Evolutionary conservation across 768 basidiomycete species (phyloP).

Genomic region (Xerocomellus chrysenteron): DNA sequence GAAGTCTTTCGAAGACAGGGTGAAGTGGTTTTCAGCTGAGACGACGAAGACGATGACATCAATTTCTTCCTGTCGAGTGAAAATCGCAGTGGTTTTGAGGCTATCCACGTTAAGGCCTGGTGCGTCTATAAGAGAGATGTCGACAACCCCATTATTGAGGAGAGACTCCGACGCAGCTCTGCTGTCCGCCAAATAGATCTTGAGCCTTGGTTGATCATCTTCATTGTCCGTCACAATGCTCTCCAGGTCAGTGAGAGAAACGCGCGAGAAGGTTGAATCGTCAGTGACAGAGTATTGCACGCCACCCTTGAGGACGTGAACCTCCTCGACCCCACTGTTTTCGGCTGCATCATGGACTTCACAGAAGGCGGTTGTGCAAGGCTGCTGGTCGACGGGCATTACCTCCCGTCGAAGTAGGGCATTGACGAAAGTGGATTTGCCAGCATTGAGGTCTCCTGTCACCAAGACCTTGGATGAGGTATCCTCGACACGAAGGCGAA

Average conservation of each 20-base stretch:
- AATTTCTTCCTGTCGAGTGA: slow-evolving; percentile 95
- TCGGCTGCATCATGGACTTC: slow-evolving; percentile 92
- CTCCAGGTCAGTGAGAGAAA: slow-evolving; percentile 69
- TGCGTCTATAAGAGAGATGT: slow-evolving; percentile 97
- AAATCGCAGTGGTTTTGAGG: slow-evolving; percentile 90
- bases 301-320: slow-evolving; percentile 76
- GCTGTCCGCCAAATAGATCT: slow-evolving; percentile 85
- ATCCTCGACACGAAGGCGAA: slow-evolving; percentile 85
- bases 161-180: slow-evolving; percentile 79
- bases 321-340: slow-evolving; percentile 77
- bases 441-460: slow-evolving; percentile 96
- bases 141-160: slow-evolving; percentile 91
- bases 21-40: slow-evolving; percentile 98
- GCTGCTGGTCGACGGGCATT: slow-evolving; percentile 98
- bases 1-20: slow-evolving; percentile 93
- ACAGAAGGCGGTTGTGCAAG: slow-evolving; percentile 95
- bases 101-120: slow-evolving; percentile 97
- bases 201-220: slow-evolving; percentile 66
- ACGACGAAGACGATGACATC: slow-evolving; percentile 99
- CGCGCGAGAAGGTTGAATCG: slow-evolving; percentile 73
- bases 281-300: slow-evolving; percentile 67
- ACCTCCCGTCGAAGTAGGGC: slow-evolving; percentile 86
- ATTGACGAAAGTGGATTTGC: slow-evolving; percentile 98
- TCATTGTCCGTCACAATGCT: slow-evolving; percentile 63
- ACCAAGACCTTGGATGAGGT: slow-evolving; percentile 95